Conservation (phyloP, 345 rosid species). For the Melaleuca quinquenervia region DNA sequence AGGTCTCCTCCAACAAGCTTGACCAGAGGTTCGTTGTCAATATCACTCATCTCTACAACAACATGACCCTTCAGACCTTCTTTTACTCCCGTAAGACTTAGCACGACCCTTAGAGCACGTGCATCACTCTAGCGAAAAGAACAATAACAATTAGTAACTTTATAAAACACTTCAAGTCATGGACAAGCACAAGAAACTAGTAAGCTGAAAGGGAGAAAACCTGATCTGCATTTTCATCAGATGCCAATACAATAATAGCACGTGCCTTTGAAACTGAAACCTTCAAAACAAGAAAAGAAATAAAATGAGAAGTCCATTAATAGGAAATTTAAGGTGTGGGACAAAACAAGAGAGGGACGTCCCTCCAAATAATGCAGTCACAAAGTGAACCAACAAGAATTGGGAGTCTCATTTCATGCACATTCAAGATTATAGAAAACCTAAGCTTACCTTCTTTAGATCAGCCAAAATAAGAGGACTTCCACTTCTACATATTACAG, state of each 20-base stretch:
- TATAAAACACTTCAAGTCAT: background rate
- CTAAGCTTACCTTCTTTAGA: constrained; percentile 53
- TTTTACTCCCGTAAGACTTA: constrained; percentile 79
- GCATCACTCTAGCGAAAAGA: constrained; percentile 67
- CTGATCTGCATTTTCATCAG: constrained; percentile 97
- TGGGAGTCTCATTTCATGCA: background rate
- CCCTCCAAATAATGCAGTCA: background rate
- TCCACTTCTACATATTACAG: constrained; percentile 90
- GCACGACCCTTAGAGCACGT: constrained; percentile 83
- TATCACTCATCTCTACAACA: constrained; percentile 93
- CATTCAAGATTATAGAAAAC: background rate
- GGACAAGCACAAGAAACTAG: background rate
- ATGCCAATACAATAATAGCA: constrained; percentile 73
- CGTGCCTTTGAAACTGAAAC: constrained; percentile 89
- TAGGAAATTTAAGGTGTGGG: background rate
- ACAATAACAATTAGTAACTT: constrained; percentile 1
- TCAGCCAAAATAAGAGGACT: constrained; percentile 87
- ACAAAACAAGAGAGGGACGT: background rate
- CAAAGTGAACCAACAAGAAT: background rate
- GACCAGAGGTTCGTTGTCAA: constrained; percentile 88
- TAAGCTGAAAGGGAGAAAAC: constrained; percentile 16
- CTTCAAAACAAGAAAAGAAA: constrained; percentile 14
- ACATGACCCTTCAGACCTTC: constrained; percentile 88
- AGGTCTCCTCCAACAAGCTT: constrained; percentile 95
- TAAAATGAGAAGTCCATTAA: background rate